A percentile compares a stretch with the other conserved stretches of the same genome.
Conservation (phyloP, 164 flowering plant species). For the Vitis riparia region DNA sequence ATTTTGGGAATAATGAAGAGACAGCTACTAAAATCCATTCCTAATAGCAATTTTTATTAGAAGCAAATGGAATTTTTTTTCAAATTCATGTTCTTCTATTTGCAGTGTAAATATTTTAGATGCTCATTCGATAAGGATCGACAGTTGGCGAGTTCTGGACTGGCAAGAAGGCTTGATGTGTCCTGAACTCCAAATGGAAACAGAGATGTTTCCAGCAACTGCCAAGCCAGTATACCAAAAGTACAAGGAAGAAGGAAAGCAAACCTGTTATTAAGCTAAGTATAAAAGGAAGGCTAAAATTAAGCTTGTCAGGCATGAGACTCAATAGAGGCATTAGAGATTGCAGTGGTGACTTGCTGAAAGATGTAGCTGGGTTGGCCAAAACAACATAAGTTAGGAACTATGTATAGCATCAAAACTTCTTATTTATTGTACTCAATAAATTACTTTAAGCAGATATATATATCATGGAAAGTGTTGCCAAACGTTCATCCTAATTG, state of each 20-base stretch:
- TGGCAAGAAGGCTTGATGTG: too few species aligned
- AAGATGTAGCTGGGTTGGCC: constrained; percentile 79
- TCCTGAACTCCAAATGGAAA: not conserved
- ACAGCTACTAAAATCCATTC: not conserved
- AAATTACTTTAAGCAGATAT: too few species aligned
- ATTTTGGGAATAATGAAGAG: not conserved
- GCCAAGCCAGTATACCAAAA: not conserved
- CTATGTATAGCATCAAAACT: not conserved
- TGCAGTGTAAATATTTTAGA: too few species aligned
- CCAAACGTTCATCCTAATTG: too few species aligned
- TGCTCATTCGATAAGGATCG: not conserved
- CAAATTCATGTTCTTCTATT: too few species aligned
- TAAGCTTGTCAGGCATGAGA: constrained; percentile 45
- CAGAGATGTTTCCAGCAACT: not conserved
- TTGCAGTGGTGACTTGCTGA: constrained; percentile 54
- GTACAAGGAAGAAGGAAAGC: constrained; percentile 7
- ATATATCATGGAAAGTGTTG: too few species aligned
- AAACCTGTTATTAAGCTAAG: constrained; percentile 54
- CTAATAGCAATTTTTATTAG: not conserved
- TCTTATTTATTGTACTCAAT: not conserved
- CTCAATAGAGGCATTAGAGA: constrained; percentile 43
- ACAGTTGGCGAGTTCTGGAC: not conserved
- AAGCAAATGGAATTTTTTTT: not conserved
- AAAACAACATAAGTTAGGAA: constrained; percentile 6
- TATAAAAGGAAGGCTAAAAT: constrained; percentile 35